Evolutionary conservation across 345 rosid species (phyloP), one percentile per base, ranked within the genome.

Genomic region (Brassica incana): DNA sequence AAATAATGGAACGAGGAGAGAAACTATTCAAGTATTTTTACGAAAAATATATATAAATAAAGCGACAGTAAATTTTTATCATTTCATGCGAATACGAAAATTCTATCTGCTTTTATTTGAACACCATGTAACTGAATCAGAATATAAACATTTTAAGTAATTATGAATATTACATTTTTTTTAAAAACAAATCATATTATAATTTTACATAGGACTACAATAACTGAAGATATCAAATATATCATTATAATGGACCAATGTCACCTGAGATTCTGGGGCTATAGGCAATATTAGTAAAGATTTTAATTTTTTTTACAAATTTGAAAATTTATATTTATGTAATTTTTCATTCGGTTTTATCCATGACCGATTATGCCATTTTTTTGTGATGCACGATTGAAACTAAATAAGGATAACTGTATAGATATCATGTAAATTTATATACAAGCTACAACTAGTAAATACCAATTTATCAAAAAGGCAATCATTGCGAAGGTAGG

Each of bases 1-100:
- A 58, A 73, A 72, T 72, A 78, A 23, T 72, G 73, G 77, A 67
- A 43, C 63, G 30, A 67, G 25, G 62, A 72, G 50, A 68, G 61
- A 30, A 7, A 30, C 14, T 45, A 50, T 35, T 71, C 14, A 33
- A n/a, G 52, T 71, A 63, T 64, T 67, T 50, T 59, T n/a, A 78
- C 63, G 5, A 32, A 30, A 65, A 54, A 78, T 72, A 65, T 32
- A 15, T 9, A 38, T 62, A 8, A 40, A 9, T 54, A 70, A 71
- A 52, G 43, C 35, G 20, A 16, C 20, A 23, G 15, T 38, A 3
- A 25, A 6, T 64, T 15, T 11, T 5, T 58, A 54, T 40, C 52
- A 65, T 72, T 58, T 78, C 52, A 65, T 78, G 52, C 33, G 32
- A 67, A 20, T 67, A 5, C 11, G n/a, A 40, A 67, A 60, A 77